Evolutionary conservation across 1,284 basidiomycete genomes (phyloP).

Genomic region (Ustanciosporium gigantosporum): DNA sequence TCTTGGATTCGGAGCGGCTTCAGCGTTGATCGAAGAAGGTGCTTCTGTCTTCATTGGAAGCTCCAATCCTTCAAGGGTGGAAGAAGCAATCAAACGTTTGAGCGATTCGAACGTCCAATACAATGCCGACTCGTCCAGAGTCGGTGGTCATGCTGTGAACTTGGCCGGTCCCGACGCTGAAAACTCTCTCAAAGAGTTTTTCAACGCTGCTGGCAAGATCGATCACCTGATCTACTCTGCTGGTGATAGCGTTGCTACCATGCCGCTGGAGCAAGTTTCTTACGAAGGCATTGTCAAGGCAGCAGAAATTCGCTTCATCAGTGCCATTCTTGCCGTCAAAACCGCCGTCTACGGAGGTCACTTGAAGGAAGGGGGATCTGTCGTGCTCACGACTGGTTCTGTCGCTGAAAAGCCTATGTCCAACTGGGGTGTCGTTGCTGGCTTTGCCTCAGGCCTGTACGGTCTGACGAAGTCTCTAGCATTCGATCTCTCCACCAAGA

Average conservation of each 20-base stretch:
- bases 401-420: conserved; percentile 19
- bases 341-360: conserved; percentile 1
- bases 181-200: conserved; percentile 9
- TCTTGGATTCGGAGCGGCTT: conserved; percentile 35
- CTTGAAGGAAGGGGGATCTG: conserved; percentile 3
- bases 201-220: conserved; percentile 21
- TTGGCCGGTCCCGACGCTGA: conserved; percentile 16
- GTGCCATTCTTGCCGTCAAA: conserved; percentile 30
- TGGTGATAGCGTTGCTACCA: conserved; percentile 13
- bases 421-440: conserved; percentile 9
- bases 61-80: conserved; percentile 8
- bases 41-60: conserved; percentile 28
- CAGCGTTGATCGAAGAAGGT: conserved; percentile 36
- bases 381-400: conserved; percentile 31
- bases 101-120: conserved; percentile 18
- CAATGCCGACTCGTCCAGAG: conserved; percentile 30
- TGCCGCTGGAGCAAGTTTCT: conserved; percentile 6
- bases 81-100: conserved; percentile 11
- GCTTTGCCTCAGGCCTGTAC: conserved; percentile 10
- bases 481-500: conserved; percentile 11
- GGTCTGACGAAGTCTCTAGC: conserved; percentile 23
- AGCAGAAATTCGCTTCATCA: conserved; percentile 13
- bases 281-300: conserved; percentile 25
- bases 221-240: conserved; percentile 41
- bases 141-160: conserved; percentile 18